Conservation (phyloP, 768 basidiomycete species). For the Boletus subparvulus region DNA sequence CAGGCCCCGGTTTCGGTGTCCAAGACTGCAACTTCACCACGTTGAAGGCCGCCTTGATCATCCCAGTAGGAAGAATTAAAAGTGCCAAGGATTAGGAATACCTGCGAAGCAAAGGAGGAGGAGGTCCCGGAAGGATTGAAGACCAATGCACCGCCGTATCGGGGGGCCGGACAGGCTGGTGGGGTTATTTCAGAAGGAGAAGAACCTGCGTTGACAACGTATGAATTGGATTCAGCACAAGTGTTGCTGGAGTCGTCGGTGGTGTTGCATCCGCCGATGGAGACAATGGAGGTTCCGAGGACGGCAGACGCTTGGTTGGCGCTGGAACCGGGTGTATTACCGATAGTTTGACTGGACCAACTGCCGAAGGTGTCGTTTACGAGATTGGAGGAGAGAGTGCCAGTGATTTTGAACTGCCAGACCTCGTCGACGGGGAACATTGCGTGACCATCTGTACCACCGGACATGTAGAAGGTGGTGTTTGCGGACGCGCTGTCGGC, state of each 20-base stretch:
- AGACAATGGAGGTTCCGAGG: slow-evolving; percentile 49
- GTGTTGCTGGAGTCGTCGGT: slow-evolving; percentile 38
- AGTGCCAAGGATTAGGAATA: slow-evolving; percentile 67
- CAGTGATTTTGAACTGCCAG: slow-evolving; percentile 69
- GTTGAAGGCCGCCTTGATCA: slow-evolving; percentile 56
- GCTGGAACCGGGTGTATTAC: slow-evolving; percentile 30
- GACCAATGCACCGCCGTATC: slow-evolving; percentile 56
- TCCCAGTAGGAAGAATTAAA: slow-evolving; percentile 66
- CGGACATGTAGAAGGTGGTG: slow-evolving; percentile 72
- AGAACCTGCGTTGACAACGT: slow-evolving; percentile 42
- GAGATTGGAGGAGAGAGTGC: slow-evolving; percentile 69
- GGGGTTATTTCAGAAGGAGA: slow-evolving; percentile 38
- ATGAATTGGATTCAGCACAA: slow-evolving; percentile 62
- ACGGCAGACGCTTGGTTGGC: slow-evolving; percentile 60
- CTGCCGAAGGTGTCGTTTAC: slow-evolving; percentile 49
- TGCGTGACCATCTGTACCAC: slow-evolving; percentile 57
- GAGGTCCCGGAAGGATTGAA: slow-evolving; percentile 51
- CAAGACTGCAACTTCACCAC: slow-evolving; percentile 74
- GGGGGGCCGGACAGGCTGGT: slow-evolving; percentile 61
- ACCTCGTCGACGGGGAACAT: slow-evolving; percentile 58
- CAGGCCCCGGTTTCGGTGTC: slow-evolving; percentile 61
- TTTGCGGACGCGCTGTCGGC: slow-evolving; percentile 41
- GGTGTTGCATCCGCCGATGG: slow-evolving; percentile 61
- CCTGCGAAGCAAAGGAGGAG: slow-evolving; percentile 58
- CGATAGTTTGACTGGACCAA: slow-evolving; percentile 55